Evolutionary conservation across 306 rosid genomes (phyloP), one percentile per base, ranked within the genome.

Genomic region (Mimosa bimucronata): DNA sequence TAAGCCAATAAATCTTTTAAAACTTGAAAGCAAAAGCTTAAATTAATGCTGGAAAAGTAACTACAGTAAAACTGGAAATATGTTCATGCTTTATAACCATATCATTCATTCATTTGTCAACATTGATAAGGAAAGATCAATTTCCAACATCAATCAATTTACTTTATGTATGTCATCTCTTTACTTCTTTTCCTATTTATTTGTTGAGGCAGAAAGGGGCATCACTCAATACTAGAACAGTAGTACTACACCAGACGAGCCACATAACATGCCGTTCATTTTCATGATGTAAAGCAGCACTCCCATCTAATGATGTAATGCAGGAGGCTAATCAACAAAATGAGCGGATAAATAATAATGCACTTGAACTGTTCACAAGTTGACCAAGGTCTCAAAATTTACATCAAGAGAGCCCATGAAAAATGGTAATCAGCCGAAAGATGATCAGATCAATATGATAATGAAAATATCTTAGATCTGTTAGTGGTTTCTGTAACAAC

Each of bases 301-400:
- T 52, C 41, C 41, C 65, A 5, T 9, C 26, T 5, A n/a, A 15
- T 38, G 25, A 18, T 7, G 15, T 28, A 58, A 70, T 42, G 71
- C 46, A 70, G 77, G 62, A 71, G 26, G 45, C 76, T 58, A 70
- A 67, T 58, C 48, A 44, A 66, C 41, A 46, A 64, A 12, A 62
- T 38, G 50, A 38, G 64, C 71, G 41, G 19, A 13, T n/a, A 42
- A 14, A 28, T n/a, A 41, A 67, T 38, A 55, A 57, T 57, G 34
- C 64, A 40, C 60, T 37, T 41, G 16, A 40, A 6, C 21, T 21
- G 10, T 38, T 21, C n/a, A 68, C 31, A 68, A 68, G 37, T 26
- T 60, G 34, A 60, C 19, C 16, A 1, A 25, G 66, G 14, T 60
- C 29, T 34, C 45, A 37, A 64, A 29, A 9, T 9, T 66, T 66